A percentile compares a stretch with the other conserved stretches of the same genome.
Evolutionary conservation across 164 flowering plant species (phyloP).

Genomic region (Chimonanthus praecox): DNA sequence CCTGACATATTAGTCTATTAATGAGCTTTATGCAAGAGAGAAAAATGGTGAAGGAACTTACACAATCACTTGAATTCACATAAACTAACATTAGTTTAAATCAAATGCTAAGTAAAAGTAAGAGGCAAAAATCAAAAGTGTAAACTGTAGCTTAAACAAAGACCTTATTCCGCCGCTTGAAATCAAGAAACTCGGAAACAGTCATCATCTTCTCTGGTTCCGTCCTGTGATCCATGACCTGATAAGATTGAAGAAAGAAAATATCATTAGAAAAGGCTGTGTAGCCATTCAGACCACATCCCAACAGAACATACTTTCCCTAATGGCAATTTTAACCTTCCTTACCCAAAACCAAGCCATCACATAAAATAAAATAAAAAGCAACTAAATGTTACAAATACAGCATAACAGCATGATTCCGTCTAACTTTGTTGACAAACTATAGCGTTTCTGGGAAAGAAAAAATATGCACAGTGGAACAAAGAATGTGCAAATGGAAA

Average conservation of each 20-base stretch:
- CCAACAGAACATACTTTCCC: not conserved
- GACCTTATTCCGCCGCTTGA: constrained; percentile 90
- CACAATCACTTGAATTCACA: not conserved
- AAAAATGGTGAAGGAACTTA: not conserved
- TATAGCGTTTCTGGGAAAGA: too few species aligned
- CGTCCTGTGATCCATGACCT: constrained; percentile 95
- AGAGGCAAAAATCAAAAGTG: not conserved
- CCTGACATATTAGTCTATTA: not conserved
- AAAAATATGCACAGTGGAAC: too few species aligned
- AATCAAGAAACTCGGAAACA: constrained; percentile 85
- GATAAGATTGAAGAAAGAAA: constrained; percentile 15
- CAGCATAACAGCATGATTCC: too few species aligned
- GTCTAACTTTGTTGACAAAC: too few species aligned
- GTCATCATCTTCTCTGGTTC: constrained; percentile 88
- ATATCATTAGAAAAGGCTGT: not conserved
- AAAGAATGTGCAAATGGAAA: too few species aligned
- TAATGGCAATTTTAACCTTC: too few species aligned
- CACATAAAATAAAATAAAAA: too few species aligned
- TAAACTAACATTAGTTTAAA: not conserved
- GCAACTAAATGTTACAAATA: too few species aligned
- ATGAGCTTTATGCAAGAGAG: not conserved
- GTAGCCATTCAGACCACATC: not conserved
- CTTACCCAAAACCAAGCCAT: too few species aligned
- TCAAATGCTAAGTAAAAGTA: not conserved
- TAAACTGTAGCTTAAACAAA: constrained; percentile 3